These are phyloP conservation scores for Oryza longistaminata DNA, from an alignment of 176 grass and related monocot species.

Conservation along the genomic window DNA sequence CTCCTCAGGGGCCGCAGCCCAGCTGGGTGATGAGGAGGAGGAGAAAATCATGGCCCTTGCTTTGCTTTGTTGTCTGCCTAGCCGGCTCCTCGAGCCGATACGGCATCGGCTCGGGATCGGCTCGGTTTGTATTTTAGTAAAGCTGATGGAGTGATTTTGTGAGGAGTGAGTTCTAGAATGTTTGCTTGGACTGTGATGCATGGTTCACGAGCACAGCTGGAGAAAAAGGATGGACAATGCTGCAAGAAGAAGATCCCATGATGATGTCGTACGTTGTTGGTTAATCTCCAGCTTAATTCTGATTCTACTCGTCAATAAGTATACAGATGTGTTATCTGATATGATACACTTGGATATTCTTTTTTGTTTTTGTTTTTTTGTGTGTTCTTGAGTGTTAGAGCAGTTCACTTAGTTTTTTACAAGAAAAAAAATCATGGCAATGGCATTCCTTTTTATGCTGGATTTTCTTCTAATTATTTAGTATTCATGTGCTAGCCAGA, in stretches of 20 bases:
- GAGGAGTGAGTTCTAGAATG: background rate
- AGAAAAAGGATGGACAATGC: background rate
- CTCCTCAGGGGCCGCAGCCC: background rate
- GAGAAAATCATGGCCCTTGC: conserved; percentile 21
- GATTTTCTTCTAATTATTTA: background rate
- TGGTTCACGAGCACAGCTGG: background rate
- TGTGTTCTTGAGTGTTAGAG: background rate
- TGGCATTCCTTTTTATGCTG: background rate
- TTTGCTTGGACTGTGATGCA: background rate
- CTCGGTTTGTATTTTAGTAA: too few relatives aligned
- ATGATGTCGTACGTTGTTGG: background rate
- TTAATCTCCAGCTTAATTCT: background rate
- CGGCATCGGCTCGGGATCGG: background rate
- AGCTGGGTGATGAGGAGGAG: background rate
- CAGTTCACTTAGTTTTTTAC: background rate
- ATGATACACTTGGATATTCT: background rate
- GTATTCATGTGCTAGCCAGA: background rate
- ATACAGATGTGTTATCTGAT: background rate
- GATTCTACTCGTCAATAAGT: background rate
- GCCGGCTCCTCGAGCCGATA: too few relatives aligned
- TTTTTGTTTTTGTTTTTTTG: background rate
- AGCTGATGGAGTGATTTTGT: too few relatives aligned
- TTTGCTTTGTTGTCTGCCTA: background rate
- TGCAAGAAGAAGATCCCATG: background rate
- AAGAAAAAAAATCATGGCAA: background rate